These are phyloP conservation scores for Russula sp. DNA, from an alignment of 768 basidiomycete genomes.

Conservation along the genomic window DNA sequence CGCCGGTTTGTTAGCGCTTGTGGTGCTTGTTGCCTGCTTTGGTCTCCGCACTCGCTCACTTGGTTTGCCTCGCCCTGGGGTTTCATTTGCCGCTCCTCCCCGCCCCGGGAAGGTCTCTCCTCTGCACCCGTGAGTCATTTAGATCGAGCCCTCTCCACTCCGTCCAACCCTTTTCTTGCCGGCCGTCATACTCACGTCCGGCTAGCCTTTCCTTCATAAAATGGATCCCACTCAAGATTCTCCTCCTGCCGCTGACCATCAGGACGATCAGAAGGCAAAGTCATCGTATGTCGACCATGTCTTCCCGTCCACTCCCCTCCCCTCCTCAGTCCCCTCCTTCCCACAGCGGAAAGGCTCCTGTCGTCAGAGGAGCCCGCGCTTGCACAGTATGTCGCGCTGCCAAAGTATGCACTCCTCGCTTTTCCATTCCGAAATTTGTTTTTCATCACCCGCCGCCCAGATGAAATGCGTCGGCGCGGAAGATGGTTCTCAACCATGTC, in stretches of 20 bases:
- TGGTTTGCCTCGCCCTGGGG: too few relatives aligned
- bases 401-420: conserved; percentile 43
- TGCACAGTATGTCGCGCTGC: conserved; percentile 82
- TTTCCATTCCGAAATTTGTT: conserved; percentile 16
- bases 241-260: conserved; percentile 2
- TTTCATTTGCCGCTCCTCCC: neutral
- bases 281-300: conserved; percentile 9
- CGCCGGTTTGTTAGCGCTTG: conserved; percentile 15
- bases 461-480: conserved; percentile 92
- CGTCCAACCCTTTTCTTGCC: neutral
- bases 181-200: conserved; percentile 1
- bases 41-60: neutral
- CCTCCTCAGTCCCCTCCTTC: neutral
- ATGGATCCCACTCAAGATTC: conserved; percentile 15
- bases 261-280: conserved; percentile 19
- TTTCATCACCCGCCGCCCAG: conserved; percentile 32
- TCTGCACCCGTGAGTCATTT: too few relatives aligned
- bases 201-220: neutral
- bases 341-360: conserved; percentile 35
- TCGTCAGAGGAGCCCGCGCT: conserved; percentile 49
- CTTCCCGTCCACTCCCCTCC: neutral
- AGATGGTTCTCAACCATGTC: conserved; percentile 73
- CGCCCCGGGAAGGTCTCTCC: neutral
- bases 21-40: neutral
- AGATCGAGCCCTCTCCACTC: neutral